phyloP scores from a whole-genome alignment of 345 rosid species.

The Streptanthus diversifolius region DNA sequence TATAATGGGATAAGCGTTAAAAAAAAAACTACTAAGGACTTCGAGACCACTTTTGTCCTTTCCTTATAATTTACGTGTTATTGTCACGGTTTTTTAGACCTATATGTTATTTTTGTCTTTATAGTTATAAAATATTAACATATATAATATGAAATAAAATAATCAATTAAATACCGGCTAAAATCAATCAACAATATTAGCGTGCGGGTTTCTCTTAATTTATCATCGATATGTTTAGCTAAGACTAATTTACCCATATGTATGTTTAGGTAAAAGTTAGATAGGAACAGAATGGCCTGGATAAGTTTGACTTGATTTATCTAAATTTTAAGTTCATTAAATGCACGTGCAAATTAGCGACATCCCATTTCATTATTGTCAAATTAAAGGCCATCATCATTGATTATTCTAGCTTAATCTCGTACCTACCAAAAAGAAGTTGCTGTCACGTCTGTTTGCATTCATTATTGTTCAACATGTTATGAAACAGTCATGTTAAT shows the following conservation, averaged over 20 bases:
- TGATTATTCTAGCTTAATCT: conserved; percentile 21
- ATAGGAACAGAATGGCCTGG: background rate
- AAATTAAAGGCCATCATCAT: background rate
- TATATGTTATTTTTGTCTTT: background rate
- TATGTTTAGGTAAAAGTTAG: conserved; percentile 27
- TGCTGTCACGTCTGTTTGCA: background rate
- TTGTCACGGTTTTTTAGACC: conserved; percentile 9
- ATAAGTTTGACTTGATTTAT: background rate
- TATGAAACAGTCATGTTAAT: background rate
- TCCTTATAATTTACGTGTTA: background rate
- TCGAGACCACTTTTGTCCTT: conserved; percentile 8
- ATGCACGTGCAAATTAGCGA: conserved; percentile 20
- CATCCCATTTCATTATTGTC: background rate
- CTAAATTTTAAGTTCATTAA: background rate
- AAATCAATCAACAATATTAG: background rate
- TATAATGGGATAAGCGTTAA: too few relatives aligned
- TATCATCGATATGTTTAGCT: background rate
- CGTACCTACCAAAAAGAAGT: conserved; percentile 19
- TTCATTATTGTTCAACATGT: background rate
- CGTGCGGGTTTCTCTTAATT: background rate
- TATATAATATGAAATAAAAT: background rate
- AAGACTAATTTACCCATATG: background rate
- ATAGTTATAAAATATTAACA: background rate
- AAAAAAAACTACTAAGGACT: too few relatives aligned
- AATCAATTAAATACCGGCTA: background rate